Evolutionary conservation across 768 basidiomycete species (phyloP), one percentile per base, ranked within the genome.

Genomic region (Rhodotorula kratochvilovae): DNA sequence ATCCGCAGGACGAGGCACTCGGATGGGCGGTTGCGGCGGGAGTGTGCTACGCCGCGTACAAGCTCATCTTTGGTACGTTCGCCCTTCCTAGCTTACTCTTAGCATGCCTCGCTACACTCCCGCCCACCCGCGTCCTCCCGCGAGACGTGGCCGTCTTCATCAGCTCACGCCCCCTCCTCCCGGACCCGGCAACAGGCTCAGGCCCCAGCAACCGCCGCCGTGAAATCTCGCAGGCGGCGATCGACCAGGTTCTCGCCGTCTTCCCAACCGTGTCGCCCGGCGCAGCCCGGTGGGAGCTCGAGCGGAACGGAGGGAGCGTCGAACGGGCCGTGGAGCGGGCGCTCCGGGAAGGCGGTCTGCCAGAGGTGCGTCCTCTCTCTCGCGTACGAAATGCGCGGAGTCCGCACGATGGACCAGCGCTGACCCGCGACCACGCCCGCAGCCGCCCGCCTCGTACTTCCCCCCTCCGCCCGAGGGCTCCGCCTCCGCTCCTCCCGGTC

Each of bases 391-490:
- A 42, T 45, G 27, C 7, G 31, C 33, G 10, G 17, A 1, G 58
- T 7, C n/a, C 39, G 27, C 0, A 17, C 29, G 45, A 15, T 23
- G n/a, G n/a, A n/a, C n/a, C n/a, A n/a, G n/a, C n/a, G 0, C 54
- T 45, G 31, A 61, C 27, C 16, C n/a, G 11, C 31, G 23, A 50
- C 21, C 31, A 4, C 12, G 2, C 1, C 25, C 31, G 33, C 61
- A 74, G 73, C 69, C 73, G 12, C 73, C 73, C 15, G 69, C 69
- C 1, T 65, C 63, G 10, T 74, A 71, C 61, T 68, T 71, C 57
- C 61, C 63, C 29, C 70, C 70, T 1, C 29, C 50, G 25, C 45
- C 66, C 21, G 23, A 51, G n/a, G 39, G 56, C 36, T 42, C 59
- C 11, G 21, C 50, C n/a, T 13, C 58, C 16, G 12, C 50, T 25